Conservation (phyloP, 2,329 filamentous ascomycete genomes). For the Apiospora rasikravindrae region DNA sequence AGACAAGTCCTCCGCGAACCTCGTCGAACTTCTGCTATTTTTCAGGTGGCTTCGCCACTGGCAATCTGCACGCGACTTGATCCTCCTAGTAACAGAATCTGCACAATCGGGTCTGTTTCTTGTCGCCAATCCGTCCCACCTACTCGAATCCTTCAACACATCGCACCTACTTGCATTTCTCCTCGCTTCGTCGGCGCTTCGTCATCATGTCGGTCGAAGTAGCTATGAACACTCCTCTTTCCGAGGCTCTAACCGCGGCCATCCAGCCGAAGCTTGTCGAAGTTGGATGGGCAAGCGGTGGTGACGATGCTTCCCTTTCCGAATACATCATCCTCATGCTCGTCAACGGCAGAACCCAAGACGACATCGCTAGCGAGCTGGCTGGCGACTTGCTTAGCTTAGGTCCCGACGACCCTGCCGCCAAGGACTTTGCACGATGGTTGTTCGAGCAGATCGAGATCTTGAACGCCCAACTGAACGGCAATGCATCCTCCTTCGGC, state of each 20-base stretch:
- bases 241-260: slow-evolving; percentile 78
- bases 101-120: background rate
- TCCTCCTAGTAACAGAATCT: slow-evolving; percentile 2
- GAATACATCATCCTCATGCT: slow-evolving; percentile 99
- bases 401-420: slow-evolving; percentile 80
- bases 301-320: slow-evolving; percentile 80
- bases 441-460: slow-evolving; percentile 84
- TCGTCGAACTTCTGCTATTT: background rate
- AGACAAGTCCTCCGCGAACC: background rate
- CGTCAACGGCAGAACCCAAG: slow-evolving; percentile 90
- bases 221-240: slow-evolving; percentile 78
- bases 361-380: slow-evolving; percentile 87
- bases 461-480: slow-evolving; percentile 68
- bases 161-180: background rate
- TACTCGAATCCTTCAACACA: background rate
- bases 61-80: background rate
- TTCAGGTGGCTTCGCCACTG: slow-evolving; percentile 2
- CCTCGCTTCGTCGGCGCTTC: background rate
- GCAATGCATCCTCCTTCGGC: slow-evolving; percentile 43
- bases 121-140: background rate
- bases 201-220: slow-evolving; percentile 78
- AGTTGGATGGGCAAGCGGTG: slow-evolving; percentile 85
- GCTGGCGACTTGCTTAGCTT: slow-evolving; percentile 85
- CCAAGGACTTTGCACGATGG: slow-evolving; percentile 86
- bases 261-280: slow-evolving; percentile 93